A percentile compares a stretch with the other conserved stretches of the same genome.
These are phyloP conservation scores for Mercurialis annua DNA, from an alignment of 345 rosid genomes.

Conservation along the genomic window DNA sequence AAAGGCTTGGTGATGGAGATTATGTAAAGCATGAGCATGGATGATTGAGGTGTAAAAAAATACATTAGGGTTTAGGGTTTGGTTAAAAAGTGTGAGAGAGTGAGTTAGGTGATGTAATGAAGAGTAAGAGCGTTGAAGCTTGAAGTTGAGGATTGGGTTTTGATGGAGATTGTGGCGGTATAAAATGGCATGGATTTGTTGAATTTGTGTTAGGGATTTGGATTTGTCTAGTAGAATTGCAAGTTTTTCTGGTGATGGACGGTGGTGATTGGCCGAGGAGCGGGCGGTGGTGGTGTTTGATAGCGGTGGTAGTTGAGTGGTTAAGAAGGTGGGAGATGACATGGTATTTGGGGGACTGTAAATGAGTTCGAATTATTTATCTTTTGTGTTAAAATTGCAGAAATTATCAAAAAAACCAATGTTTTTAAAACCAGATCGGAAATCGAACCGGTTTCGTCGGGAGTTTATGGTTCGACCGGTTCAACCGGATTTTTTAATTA, in stretches of 20 bases:
- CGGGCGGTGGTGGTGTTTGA: neutral
- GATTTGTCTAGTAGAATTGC: slow-evolving; percentile 48
- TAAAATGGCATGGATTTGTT: slow-evolving; percentile 70
- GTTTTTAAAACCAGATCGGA: no score
- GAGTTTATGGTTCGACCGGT: no score
- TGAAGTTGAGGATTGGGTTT: slow-evolving; percentile 57
- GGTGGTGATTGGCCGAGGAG: slow-evolving; percentile 16
- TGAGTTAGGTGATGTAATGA: slow-evolving; percentile 44
- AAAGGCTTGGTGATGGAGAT: slow-evolving; percentile 44
- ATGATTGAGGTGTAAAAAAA: slow-evolving; percentile 62
- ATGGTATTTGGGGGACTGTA: slow-evolving; percentile 14
- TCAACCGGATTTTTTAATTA: no score
- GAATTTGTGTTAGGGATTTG: slow-evolving; percentile 35
- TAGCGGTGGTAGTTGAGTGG: slow-evolving; percentile 3
- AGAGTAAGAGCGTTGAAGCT: slow-evolving; percentile 84
- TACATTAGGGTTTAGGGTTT: slow-evolving; percentile 44
- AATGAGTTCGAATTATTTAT: no score
- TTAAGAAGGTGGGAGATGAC: slow-evolving; percentile 38
- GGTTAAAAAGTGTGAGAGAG: slow-evolving; percentile 52
- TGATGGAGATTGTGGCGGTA: slow-evolving; percentile 54
- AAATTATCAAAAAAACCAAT: no score
- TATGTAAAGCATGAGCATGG: slow-evolving; percentile 41
- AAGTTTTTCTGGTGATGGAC: slow-evolving; percentile 40
- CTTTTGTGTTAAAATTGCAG: no score
- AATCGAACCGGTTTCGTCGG: no score